Base-by-base conservation (phyloP, 257 asterid species). In the Henckelia pumila region DNA sequence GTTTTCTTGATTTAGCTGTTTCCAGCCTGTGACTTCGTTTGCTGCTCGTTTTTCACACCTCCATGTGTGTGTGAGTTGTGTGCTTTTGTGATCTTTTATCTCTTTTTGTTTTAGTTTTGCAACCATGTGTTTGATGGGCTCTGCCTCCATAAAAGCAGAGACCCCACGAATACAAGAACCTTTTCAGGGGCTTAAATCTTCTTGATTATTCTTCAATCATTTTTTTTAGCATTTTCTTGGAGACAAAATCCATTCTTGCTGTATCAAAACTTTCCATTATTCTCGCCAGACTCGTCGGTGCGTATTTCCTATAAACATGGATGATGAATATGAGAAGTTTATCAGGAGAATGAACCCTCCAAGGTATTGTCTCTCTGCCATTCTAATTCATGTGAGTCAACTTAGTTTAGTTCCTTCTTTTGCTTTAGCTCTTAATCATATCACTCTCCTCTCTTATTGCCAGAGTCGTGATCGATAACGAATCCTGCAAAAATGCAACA, bases 281-380 rank as follows among this genome's bases (percentile, higher is more conserved):
- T 53, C 5, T 67, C 7, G 87, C 11, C 89, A 82, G 95, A 89
- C 47, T 37, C 85, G 61, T 82, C 87, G 17, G 71, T 80, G 80
- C 75, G 89, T 77, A 13, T 87, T 58, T 76, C 85, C 92, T 13
- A 79, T 71, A 69, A 81, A 76, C 66, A 89, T 92, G 98, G 95
- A 87, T 76, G 99, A 90, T 76, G 98, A 89, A 64, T 92, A 92
- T 64, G 93, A 83, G 82, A 92, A 92, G 74, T 82, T 92, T 56
- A 81, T 92, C 68, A 79, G 95, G 78, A 84, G 98, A 77, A 87
- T 92, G 97, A 89, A 92, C 70, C 99, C 99, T 68, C 97, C 95
- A 10, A 85, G 95, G 95, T 83, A 83, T 57, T 61, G 0, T 64
- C 7, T 56, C 44, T 58, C 13, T 50, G 37, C 33, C 23, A 11